A percentile compares a stretch with the other conserved stretches of the same genome.
phyloP scores from a whole-genome alignment of 805 yeast species.

The Yamadazyma sp. region DNA sequence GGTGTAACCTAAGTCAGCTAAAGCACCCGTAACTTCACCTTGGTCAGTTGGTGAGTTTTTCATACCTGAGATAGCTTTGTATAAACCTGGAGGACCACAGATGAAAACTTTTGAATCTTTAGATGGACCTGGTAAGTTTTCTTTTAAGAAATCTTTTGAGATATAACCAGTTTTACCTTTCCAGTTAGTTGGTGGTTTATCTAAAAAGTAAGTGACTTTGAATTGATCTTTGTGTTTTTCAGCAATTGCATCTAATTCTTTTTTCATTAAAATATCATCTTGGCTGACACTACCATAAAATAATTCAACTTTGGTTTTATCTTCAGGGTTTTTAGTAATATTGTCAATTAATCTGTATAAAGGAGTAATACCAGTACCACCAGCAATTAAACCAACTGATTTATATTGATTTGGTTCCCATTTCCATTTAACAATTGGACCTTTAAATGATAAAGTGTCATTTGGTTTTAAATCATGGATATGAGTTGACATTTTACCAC shows the following conservation, averaged over 20 bases:
- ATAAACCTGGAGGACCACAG: conserved; percentile 95
- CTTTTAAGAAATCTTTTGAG: conserved; percentile 65
- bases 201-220: conserved; percentile 75
- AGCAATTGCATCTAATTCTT: conserved; percentile 70
- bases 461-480: conserved; percentile 65
- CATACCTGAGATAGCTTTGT: conserved; percentile 81
- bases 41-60: conserved; percentile 87
- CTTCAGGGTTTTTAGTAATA: conserved; percentile 74
- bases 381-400: conserved; percentile 81
- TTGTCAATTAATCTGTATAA: conserved; percentile 81
- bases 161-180: conserved; percentile 72
- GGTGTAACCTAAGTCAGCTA: conserved; percentile 83
- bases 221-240: conserved; percentile 73
- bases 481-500: conserved; percentile 81
- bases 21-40: conserved; percentile 88
- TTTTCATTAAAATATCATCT: conserved; percentile 77
- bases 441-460: conserved; percentile 88
- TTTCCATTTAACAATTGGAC: conserved; percentile 89
- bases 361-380: conserved; percentile 97
- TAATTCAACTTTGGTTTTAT: conserved; percentile 83
- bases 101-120: conserved; percentile 65
- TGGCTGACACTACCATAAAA: conserved; percentile 77
- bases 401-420: conserved; percentile 85
- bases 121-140: conserved; percentile 61
- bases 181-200: conserved; percentile 50